A percentile compares a stretch with the other conserved stretches of the same genome.
These are phyloP conservation scores for Trichosporon coremiiforme DNA, from an alignment of 1,284 basidiomycete genomes.

Conservation along the genomic window DNA sequence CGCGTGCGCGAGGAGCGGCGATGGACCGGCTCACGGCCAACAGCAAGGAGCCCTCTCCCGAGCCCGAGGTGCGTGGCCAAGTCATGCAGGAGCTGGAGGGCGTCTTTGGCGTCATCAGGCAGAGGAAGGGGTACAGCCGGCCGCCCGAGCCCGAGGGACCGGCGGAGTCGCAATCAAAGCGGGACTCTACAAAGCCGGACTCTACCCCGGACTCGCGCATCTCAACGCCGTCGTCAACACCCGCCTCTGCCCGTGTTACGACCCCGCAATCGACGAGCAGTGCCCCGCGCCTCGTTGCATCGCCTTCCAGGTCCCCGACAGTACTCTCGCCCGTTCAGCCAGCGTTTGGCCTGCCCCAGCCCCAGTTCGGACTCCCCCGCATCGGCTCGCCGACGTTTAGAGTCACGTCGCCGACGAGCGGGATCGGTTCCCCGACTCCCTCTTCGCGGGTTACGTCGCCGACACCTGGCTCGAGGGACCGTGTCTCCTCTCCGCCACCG, in stretches of 20 bases:
- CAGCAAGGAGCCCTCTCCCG: slow-evolving; percentile 20
- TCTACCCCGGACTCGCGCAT: neutral
- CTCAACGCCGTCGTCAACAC: neutral
- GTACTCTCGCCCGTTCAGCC: neutral
- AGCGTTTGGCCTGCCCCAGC: neutral
- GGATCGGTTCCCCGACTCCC: neutral
- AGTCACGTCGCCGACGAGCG: slow-evolving; percentile 1
- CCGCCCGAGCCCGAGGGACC: neutral
- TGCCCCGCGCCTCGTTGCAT: neutral
- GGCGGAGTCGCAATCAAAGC: neutral
- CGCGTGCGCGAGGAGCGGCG: slow-evolving; percentile 39
- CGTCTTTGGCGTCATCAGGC: slow-evolving; percentile 48
- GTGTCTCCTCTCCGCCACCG: neutral
- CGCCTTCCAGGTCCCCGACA: neutral
- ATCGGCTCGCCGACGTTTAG: slow-evolving; percentile 8
- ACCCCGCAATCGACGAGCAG: neutral
- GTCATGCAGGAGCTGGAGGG: slow-evolving; percentile 49
- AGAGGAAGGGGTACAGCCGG: slow-evolving; percentile 33
- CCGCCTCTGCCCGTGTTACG: neutral
- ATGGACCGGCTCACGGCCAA: slow-evolving; percentile 33
- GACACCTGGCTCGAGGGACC: neutral
- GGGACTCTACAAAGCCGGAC: neutral
- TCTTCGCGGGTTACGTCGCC: neutral
- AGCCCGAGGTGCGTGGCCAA: slow-evolving; percentile 31
- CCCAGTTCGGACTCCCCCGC: neutral